Percentiles rank a stretch among this genome's conserved stretches.
These are phyloP conservation scores for Amylostereum chailletii DNA, from an alignment of 1,284 basidiomycete species.

Conservation along the genomic window DNA sequence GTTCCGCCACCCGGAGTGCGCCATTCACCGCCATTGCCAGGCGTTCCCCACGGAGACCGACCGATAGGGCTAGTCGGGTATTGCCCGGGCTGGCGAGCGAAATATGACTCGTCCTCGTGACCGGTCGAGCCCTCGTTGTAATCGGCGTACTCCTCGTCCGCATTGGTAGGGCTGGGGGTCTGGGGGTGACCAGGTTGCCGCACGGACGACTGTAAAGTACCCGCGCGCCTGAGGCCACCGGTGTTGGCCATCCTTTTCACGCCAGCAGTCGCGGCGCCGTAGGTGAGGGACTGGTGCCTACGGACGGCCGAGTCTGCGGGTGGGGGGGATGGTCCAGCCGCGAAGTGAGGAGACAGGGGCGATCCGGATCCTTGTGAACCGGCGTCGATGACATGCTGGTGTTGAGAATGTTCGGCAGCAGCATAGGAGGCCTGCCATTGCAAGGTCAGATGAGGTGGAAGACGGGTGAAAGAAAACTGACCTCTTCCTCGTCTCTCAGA, in stretches of 20 bases:
- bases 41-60: conserved; percentile 57
- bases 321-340: conserved; percentile 53
- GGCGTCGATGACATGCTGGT: conserved; percentile 43
- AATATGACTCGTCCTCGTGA: conserved; percentile 55
- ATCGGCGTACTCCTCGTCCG: conserved; percentile 46
- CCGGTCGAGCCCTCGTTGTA: conserved; percentile 36
- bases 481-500: conserved; percentile 54
- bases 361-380: conserved; percentile 39
- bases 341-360: conserved; percentile 55
- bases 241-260: conserved; percentile 36
- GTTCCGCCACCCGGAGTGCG: conserved; percentile 31
- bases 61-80: conserved; percentile 51
- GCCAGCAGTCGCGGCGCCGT: conserved; percentile 43
- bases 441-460: not conserved
- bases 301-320: conserved; percentile 61
- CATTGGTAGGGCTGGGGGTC: conserved; percentile 36
- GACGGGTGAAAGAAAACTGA: conserved; percentile 19
- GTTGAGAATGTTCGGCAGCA: conserved; percentile 35
- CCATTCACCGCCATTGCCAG: conserved; percentile 48
- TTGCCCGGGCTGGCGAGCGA: conserved; percentile 16
- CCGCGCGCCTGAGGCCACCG: conserved; percentile 55
- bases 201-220: conserved; percentile 49
- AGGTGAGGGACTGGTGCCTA: conserved; percentile 70
- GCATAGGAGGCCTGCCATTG: conserved; percentile 17
- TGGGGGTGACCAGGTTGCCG: conserved; percentile 22